Base-by-base conservation (phyloP, 139 green algal genomes). In the Haematococcus lacustris region DNA sequence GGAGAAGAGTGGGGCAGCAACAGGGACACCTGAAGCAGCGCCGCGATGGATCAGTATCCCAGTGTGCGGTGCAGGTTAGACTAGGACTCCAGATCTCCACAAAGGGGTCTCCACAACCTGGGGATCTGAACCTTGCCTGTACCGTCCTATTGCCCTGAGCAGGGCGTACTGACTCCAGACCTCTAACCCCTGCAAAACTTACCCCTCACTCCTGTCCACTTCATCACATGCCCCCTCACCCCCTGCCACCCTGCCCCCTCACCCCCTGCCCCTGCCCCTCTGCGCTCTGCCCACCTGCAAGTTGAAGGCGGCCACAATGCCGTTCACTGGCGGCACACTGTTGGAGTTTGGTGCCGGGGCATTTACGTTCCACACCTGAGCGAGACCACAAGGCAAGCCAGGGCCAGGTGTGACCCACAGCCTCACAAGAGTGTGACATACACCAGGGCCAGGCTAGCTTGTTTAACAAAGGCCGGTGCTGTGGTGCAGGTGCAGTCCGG, bases 301-400 rank as follows among this genome's bases (percentile, higher is more conserved):
- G 60, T 40, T 40, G 30, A 66, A 66, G 23, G 60, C 30, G 30
- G 23, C 33, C 25, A 66, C 32, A 3, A 66, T 26, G 32, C 60
- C 60, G 4, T 26, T n/a, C n/a, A n/a, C 51, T 5, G 25, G 3
- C 51, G 25, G 51, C 51, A 25, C 51, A 62, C 51, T n/a, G 51
- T n/a, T n/a, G n/a, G n/a, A n/a, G n/a, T n/a, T n/a, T n/a, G n/a
- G n/a, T n/a, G n/a, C n/a, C n/a, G n/a, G n/a, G n/a, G n/a, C n/a
- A n/a, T 62, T 62, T 28, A 62, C 51, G 7, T 13, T 62, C 6
- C 70, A 0, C 61, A 92, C 89, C 84, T n/a, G n/a, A n/a, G n/a
- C n/a, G n/a, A 53, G 43, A 32, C 3, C 34, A 65, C 68, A 51
- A 59, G 30, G 1, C 33, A 38, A 66, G 5, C 51, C 32, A 66